These are phyloP conservation scores for Teratosphaeria epicoccoides DNA, from an alignment of 2,329 filamentous ascomycete genomes.

Conservation along the genomic window DNA sequence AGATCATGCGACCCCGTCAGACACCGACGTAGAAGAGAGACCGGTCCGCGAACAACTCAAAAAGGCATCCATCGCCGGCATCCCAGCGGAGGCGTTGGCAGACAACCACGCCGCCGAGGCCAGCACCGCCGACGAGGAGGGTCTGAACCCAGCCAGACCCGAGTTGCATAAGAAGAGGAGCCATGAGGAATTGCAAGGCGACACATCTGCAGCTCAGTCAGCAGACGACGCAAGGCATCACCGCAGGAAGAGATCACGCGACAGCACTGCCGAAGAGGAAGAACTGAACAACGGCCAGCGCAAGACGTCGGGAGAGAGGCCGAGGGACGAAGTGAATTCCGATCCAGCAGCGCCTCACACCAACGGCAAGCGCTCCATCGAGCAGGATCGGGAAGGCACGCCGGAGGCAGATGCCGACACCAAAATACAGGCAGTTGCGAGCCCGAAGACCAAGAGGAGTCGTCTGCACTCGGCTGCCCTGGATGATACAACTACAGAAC, in stretches of 20 bases:
- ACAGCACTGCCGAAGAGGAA: conserved; percentile 29
- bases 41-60: conserved; percentile 51
- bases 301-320: conserved; percentile 24
- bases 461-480: conserved; percentile 26
- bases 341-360: conserved; percentile 5
- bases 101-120: conserved; percentile 1
- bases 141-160: conserved; percentile 1
- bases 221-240: conserved; percentile 30
- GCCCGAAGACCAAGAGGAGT: conserved; percentile 42
- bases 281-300: conserved; percentile 23
- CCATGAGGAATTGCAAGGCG: conserved; percentile 34
- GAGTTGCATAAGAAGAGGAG: conserved; percentile 35
- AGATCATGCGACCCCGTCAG: conserved; percentile 16
- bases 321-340: conserved; percentile 17
- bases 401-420: conserved; percentile 12
- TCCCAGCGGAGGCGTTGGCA: neutral
- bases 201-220: conserved; percentile 21
- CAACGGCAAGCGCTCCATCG: neutral
- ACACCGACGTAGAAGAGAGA: conserved; percentile 42
- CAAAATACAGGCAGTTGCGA: conserved; percentile 22
- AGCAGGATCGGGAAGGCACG: conserved; percentile 12
- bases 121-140: conserved; percentile 2
- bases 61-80: conserved; percentile 48
- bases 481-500: conserved; percentile 7
- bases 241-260: conserved; percentile 38